These are phyloP conservation scores for Wickerhamiella qilinensis DNA, from an alignment of 805 yeast genomes.

Conservation along the genomic window DNA sequence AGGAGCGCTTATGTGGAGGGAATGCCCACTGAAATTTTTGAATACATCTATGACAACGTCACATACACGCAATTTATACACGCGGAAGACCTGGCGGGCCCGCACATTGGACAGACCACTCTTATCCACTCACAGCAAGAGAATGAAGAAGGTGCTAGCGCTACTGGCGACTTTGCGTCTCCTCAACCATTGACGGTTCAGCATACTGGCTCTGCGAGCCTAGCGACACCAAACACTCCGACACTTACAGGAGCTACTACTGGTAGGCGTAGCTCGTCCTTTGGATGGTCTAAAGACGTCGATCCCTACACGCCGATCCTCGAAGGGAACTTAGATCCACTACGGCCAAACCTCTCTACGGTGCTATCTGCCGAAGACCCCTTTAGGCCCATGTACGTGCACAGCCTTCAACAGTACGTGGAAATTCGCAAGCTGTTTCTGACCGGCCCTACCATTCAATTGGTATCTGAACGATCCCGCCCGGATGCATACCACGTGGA, in stretches of 20 bases:
- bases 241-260: neutral
- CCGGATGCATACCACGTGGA: slow-evolving; percentile 21
- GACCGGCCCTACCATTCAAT: slow-evolving; percentile 22
- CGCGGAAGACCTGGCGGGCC: slow-evolving; percentile 20
- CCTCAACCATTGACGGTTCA: neutral
- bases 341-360: slow-evolving; percentile 20
- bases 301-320: slow-evolving; percentile 25
- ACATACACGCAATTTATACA: slow-evolving; percentile 41
- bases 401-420: slow-evolving; percentile 13
- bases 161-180: neutral
- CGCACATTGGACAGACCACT: neutral
- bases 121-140: neutral
- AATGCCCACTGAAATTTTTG: slow-evolving; percentile 22
- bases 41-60: slow-evolving; percentile 52
- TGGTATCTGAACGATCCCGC: slow-evolving; percentile 23
- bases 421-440: slow-evolving; percentile 16
- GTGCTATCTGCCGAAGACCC: slow-evolving; percentile 18
- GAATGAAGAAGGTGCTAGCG: neutral
- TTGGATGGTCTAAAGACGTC: slow-evolving; percentile 18
- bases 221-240: too few relatives aligned
- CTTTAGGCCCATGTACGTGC: slow-evolving; percentile 14
- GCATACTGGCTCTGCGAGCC: neutral
- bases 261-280: slow-evolving; percentile 21
- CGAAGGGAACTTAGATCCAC: slow-evolving; percentile 19
- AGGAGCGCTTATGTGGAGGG: slow-evolving; percentile 26